A percentile compares a stretch with the other conserved stretches of the same genome.
phyloP scores from a whole-genome alignment of 2,329 filamentous ascomycete genomes.

The Claviceps fusiformis region DNA sequence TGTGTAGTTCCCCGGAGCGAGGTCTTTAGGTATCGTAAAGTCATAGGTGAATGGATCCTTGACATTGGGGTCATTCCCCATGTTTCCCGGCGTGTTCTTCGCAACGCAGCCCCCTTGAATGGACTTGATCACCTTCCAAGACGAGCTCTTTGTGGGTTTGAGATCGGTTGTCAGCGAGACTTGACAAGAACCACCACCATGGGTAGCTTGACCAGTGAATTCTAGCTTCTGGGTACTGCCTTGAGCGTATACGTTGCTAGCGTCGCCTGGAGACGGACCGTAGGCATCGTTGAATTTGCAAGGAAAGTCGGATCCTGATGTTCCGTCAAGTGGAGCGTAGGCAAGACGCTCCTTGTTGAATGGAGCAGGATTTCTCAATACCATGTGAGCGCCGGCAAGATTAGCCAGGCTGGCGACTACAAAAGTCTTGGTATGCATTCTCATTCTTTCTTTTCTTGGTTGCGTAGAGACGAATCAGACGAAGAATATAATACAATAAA shows the following conservation, averaged over 20 bases:
- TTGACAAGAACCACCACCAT: conserved; percentile 90
- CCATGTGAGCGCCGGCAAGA: conserved; percentile 59
- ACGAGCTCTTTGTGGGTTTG: conserved; percentile 48
- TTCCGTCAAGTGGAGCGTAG: conserved; percentile 49
- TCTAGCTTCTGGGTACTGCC: conserved; percentile 33
- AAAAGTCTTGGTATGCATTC: conserved; percentile 37
- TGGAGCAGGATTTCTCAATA: conserved; percentile 54
- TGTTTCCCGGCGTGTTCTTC: conserved; percentile 40
- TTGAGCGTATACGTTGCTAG: conserved; percentile 42
- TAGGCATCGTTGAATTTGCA: conserved; percentile 53
- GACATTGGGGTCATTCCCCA: conserved; percentile 29
- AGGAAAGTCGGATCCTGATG: conserved; percentile 57
- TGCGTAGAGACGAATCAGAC: not conserved
- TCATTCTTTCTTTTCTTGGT: conserved; percentile 11
- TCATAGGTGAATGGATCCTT: conserved; percentile 43
- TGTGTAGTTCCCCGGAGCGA: conserved; percentile 64
- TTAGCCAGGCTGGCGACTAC: conserved; percentile 43
- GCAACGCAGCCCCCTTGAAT: conserved; percentile 77
- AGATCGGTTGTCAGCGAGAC: conserved; percentile 71
- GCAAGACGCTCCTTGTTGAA: conserved; percentile 29
- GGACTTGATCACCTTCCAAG: conserved; percentile 83
- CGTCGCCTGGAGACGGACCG: conserved; percentile 24
- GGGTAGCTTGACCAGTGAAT: conserved; percentile 61
- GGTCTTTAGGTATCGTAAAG: conserved; percentile 56
- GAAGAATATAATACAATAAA: not conserved